phyloP scores from a whole-genome alignment of 129 eudicot species.

The Kitagawia praeruptora region DNA sequence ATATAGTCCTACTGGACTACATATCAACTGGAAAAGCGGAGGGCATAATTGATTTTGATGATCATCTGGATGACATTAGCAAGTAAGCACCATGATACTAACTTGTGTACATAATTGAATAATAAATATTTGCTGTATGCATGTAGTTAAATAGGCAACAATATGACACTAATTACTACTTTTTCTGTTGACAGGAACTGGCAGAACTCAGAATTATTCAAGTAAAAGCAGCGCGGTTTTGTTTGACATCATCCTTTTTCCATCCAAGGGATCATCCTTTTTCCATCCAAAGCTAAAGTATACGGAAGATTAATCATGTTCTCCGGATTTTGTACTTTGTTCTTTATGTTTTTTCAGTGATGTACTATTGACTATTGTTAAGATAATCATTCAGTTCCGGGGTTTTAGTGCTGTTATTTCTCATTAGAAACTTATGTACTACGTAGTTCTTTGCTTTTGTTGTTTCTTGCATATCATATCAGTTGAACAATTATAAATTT shows the following conservation, averaged over 20 bases:
- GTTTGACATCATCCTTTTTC: not conserved
- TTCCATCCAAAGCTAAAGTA: not conserved
- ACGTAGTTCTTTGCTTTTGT: not conserved
- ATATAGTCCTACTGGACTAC: slow-evolving; percentile 55
- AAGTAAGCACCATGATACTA: slow-evolving; percentile 34
- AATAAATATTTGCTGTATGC: not conserved
- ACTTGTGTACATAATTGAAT: not conserved
- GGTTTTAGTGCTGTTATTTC: not conserved
- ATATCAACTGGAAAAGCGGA: slow-evolving; percentile 67
- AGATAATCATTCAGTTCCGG: not conserved
- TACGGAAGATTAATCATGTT: slow-evolving; percentile 2
- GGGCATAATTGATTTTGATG: slow-evolving; percentile 76
- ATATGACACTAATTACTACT: not conserved
- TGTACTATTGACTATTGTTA: slow-evolving; percentile 8
- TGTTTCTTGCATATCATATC: not conserved
- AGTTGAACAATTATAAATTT: not conserved
- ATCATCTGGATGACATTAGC: slow-evolving; percentile 95
- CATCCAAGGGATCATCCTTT: not conserved
- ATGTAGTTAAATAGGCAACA: not conserved
- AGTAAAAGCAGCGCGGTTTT: slow-evolving; percentile 25
- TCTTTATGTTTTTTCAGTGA: not conserved
- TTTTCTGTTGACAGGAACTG: slow-evolving; percentile 58
- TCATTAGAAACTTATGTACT: not conserved
- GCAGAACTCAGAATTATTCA: slow-evolving; percentile 70
- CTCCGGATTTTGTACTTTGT: not conserved